Evolutionary conservation across 2,329 filamentous ascomycete species (phyloP), one percentile per base, ranked within the genome.

Genomic region (Colletotrichum agaves): DNA sequence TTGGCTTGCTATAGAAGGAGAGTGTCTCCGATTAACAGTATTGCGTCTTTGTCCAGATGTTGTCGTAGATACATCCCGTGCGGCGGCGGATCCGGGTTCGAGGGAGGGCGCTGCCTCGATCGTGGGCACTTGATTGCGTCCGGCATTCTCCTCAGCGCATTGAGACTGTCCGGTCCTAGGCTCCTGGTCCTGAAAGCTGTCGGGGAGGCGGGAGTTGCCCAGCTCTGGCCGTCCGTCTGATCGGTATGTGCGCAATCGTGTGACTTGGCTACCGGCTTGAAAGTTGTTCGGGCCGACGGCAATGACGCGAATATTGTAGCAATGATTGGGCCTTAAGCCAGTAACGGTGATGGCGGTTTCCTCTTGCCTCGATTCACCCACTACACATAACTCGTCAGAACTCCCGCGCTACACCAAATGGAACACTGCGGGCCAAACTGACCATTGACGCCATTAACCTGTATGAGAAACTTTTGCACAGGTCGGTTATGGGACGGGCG

Each of bases 391-490:
- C 23, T 43, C 31, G 47, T 63, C 46, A 65, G 55, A 37, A 31
- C 19, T 35, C 4, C 6, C 21, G 19, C 49, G 31, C 13, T 11
- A n/a, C 7, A 35, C 35, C 49, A n/a, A 19, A 57, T 13, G 21
- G 23, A 50, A 27, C 19, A 5, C 46, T 37, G 52, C 63, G 31
- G 31, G 37, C 39, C 37, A 21, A 13, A 79, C 89, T 78, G 80
- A 96, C 93, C 93, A 81, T 93, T 93, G 47, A 95, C 90, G 46
- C 95, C 95, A 79, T 99, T 98, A 71, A 99, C 90, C 77, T 97
- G 93, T 59, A 99, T 93, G 50, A 95, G 87, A 76, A 97, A 96
- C 80, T 94, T 97, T 60, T 93, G 87, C 61, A 97, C 92, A 3
- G 92, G 86, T 43, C 87, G 85, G 70, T 86, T 88, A 47, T 81